Percentiles rank a stretch among this genome's conserved stretches.
These are phyloP conservation scores for Nitzschia sp. DNA, from an alignment of 108 stramenopile species.

Conservation along the genomic window DNA sequence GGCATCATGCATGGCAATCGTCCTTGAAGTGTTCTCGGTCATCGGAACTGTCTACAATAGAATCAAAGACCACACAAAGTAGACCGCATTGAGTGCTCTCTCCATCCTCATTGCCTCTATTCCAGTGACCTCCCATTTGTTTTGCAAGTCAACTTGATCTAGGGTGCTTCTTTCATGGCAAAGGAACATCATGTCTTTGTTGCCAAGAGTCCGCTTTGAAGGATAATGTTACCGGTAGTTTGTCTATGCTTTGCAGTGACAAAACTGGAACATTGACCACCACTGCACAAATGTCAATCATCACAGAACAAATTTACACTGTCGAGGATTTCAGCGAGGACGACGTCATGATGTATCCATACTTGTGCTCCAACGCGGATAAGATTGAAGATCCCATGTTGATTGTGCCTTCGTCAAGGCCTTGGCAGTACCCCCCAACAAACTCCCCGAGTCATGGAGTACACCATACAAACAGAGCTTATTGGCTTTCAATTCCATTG, in stretches of 20 bases:
- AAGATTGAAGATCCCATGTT: slow-evolving; percentile 86
- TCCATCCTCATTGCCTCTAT: slow-evolving; percentile 79
- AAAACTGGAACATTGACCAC: slow-evolving; percentile 92
- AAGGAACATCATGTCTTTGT: slow-evolving; percentile 79
- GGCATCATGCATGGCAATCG: slow-evolving; percentile 41
- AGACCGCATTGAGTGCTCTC: slow-evolving; percentile 54
- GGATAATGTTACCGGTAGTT: slow-evolving; percentile 84
- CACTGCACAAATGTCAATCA: slow-evolving; percentile 79
- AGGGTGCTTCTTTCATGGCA: slow-evolving; percentile 81
- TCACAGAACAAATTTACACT: slow-evolving; percentile 50
- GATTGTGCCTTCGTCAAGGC: slow-evolving; percentile 70
- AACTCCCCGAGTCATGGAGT: slow-evolving; percentile 14
- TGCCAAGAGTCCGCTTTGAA: slow-evolving; percentile 80
- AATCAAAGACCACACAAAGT: slow-evolving; percentile 30
- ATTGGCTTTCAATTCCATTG: slow-evolving; percentile 66
- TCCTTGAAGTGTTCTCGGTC: slow-evolving; percentile 60
- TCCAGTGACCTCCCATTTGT: slow-evolving; percentile 87
- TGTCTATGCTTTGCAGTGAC: slow-evolving; percentile 79
- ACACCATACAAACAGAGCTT: slow-evolving; percentile 42
- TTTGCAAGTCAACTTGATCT: slow-evolving; percentile 78
- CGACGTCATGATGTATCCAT: slow-evolving; percentile 58
- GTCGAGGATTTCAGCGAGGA: slow-evolving; percentile 46
- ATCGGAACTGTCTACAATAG: slow-evolving; percentile 52
- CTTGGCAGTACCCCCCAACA: slow-evolving; percentile 18
- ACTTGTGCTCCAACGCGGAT: slow-evolving; percentile 71